These are phyloP conservation scores for Striga asiatica DNA, from an alignment of 257 asterid genomes.

Conservation along the genomic window DNA sequence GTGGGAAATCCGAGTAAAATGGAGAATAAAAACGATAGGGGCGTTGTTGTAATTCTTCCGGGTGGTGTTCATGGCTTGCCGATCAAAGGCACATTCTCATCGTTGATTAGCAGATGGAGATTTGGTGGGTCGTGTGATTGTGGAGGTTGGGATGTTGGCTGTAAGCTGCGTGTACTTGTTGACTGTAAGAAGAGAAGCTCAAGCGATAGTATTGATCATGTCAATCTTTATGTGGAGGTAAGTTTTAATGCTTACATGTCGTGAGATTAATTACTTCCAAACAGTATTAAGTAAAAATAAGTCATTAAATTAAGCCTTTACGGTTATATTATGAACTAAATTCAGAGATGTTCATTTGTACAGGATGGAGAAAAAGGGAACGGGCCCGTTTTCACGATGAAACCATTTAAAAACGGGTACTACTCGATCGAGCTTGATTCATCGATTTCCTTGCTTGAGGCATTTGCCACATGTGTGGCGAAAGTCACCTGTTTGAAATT, in stretches of 20 bases:
- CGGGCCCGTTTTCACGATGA: slow-evolving; percentile 58
- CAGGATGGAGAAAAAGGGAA: slow-evolving; percentile 45
- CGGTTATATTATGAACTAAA: no score
- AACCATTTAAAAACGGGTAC: slow-evolving; percentile 44
- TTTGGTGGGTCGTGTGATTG: slow-evolving; percentile 88
- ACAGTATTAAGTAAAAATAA: no score
- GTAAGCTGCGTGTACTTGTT: slow-evolving; percentile 65
- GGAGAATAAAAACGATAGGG: slow-evolving; percentile 15
- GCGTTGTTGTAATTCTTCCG: slow-evolving; percentile 57
- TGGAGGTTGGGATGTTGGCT: slow-evolving; percentile 98
- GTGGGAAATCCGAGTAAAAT: slow-evolving; percentile 25
- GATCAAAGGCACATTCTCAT: slow-evolving; percentile 52
- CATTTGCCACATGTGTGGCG: slow-evolving; percentile 73
- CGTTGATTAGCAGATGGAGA: slow-evolving; percentile 69
- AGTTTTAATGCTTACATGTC: no score
- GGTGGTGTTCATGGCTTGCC: slow-evolving; percentile 68
- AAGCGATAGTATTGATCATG: slow-evolving; percentile 22
- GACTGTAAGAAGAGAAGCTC: slow-evolving; percentile 24
- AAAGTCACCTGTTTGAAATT: slow-evolving; percentile 38
- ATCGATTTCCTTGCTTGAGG: slow-evolving; percentile 61
- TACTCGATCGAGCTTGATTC: slow-evolving; percentile 54
- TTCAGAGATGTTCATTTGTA: no score
- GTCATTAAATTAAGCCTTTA: no score
- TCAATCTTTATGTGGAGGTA: slow-evolving; percentile 63
- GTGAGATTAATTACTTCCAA: no score